Evolutionary conservation across 2,329 filamentous ascomycete genomes (phyloP), one percentile per base, ranked within the genome.

Genomic region (Xylaria digitata): DNA sequence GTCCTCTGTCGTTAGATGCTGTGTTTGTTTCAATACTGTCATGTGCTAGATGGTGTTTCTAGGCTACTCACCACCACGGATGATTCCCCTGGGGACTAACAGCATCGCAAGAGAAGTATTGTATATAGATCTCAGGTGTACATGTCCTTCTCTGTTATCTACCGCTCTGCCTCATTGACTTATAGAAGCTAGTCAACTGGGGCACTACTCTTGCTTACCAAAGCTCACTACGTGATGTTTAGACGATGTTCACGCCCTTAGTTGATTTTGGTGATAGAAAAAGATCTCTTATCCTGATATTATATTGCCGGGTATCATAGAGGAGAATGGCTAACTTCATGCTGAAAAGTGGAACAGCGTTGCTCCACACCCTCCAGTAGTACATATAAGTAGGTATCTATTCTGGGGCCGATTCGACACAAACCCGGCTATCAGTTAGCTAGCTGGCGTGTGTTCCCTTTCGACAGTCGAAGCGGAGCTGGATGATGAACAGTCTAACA

Each of bases 301-400:
- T 57, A 54, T 58, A 21, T 53, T 30, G 21, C 4, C n/a, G 48
- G 57, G 58, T 62, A 55, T 65, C 62, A 42, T 54, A 26, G 6
- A 50, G 21, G 40, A 58, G 30, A n/a, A 49, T 23, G 15, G 34
- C 19, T 3, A 43, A 40, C 15, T 58, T 6, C 15, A 43, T 42
- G 21, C 13, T 53, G 19, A 6, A 15, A 13, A 48, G 19, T 19
- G 37, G 13, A 34, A 40, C 50, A 34, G 50, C n/a, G 40, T 37
- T 37, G 19, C n/a, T 32, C 4, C 21, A 30, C 55, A 23, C 11
- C 37, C 23, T 54, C 43, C 26, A 37, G 13, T 32, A 40, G 23
- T 55, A 58, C 46, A 48, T 50, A 13, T 17, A 26, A 8, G 17
- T 17, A 26, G 6, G 17, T 56, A 17, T 19, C 23, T 37, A 57